Percentiles rank a stretch among this genome's conserved stretches.
Conservation (phyloP, 139 green algal species). For the Pycnococcus provasolii region DNA sequence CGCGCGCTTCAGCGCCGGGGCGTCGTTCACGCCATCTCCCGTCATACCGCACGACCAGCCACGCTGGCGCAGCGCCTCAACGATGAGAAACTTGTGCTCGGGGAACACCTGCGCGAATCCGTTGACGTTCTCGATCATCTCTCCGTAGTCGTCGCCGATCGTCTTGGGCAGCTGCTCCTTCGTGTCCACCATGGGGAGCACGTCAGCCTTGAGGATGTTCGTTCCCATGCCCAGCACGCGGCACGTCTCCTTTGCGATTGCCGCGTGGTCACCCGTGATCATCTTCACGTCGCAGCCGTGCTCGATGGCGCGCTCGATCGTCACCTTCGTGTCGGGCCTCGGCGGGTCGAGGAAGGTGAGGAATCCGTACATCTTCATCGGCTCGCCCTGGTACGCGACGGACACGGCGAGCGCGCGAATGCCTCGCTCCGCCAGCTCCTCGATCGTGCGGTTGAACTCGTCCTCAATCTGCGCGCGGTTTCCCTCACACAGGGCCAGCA, state of each 20-base stretch:
- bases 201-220: conserved; percentile 54
- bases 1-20: conserved; percentile 66
- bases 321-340: conserved; percentile 66
- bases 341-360: conserved; percentile 76
- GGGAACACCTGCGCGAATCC: conserved; percentile 67
- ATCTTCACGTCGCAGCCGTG: conserved; percentile 80
- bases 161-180: conserved; percentile 49
- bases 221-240: conserved; percentile 59
- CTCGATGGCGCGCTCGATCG: conserved; percentile 56
- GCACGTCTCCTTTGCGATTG: conserved; percentile 77
- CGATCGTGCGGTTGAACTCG: conserved; percentile 41
- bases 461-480: conserved; percentile 34
- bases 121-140: conserved; percentile 53
- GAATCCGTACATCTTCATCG: conserved; percentile 49
- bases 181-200: conserved; percentile 42
- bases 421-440: conserved; percentile 49
- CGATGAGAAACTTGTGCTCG: conserved; percentile 67
- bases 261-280: conserved; percentile 71
- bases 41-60: conserved; percentile 54
- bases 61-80: conserved; percentile 47
- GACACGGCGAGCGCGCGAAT: conserved; percentile 64
- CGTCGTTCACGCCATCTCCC: conserved; percentile 84
- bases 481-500: conserved; percentile 29
- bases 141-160: conserved; percentile 51
- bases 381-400: neutral